Evolutionary conservation across 108 stramenopile species (phyloP), one percentile per base, ranked within the genome.

Genomic region (Pseudonitzschia delicatissima): DNA sequence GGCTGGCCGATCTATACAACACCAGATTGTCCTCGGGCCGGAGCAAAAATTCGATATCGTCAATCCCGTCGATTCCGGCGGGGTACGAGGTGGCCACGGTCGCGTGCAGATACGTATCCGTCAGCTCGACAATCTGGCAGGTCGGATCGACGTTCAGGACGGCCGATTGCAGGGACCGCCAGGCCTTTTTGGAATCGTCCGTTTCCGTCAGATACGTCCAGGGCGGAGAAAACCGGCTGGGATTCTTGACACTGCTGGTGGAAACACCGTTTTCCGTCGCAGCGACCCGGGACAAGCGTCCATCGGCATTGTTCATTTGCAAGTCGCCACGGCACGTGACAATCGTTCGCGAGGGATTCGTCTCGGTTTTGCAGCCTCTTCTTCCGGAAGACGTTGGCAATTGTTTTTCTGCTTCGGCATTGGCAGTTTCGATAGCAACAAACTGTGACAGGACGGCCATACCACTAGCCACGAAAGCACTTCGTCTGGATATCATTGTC

Each of bases 31-130:
- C 95, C 8, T 88, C 87, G 20, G 92, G 91, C 59, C 87, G 76
- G 15, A 96, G 47, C 23, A 96, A 23, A 58, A 96, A 96, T 76
- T 96, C 95, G 57, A 96, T 72, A 67, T 94, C 93, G 73, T 96
- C 95, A 66, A 87, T 78, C 21, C 69, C 68, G 17, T 72, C 60
- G 65, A 83, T 44, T 7, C 89, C 89, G 4, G 85, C 76, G 42
- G 90, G 90, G 18, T 67, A 84, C 57, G 73, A 57, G 4, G 90
- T 91, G 5, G 86, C 86, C 4, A 77, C 81, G 5, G 78, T 81
- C 2, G 91, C 91, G 73, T 92, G 87, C 47, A 92, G 67, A 74
- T 92, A 89, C 17, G 73, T 73, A 62, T 89, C 91, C 2, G 87
- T 92, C 52, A 92, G 50, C 40, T 85, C 83, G 0, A 87, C 79